Percentiles rank a stretch among this genome's conserved stretches.
phyloP scores from a whole-genome alignment of 2,329 filamentous ascomycete species.

The Fusarium chuoi region DNA sequence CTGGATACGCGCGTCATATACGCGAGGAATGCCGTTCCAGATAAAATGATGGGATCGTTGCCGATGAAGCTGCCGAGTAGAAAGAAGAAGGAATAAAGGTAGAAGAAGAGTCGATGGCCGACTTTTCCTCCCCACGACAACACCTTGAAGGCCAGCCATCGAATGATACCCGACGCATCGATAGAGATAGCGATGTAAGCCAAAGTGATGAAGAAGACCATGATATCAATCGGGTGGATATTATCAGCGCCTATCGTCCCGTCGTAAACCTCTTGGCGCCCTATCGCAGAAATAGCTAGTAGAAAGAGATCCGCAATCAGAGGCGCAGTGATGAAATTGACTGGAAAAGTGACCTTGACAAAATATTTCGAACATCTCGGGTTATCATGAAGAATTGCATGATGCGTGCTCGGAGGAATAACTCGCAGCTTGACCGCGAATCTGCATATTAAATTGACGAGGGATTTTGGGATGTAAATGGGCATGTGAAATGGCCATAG shows the following conservation, averaged over 20 bases:
- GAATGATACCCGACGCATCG: conserved; percentile 78
- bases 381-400: conserved; percentile 35
- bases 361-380: conserved; percentile 50
- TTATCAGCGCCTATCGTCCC: conserved; percentile 73
- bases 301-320: conserved; percentile 77
- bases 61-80: conserved; percentile 73
- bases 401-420: conserved; percentile 55
- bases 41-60: conserved; percentile 80
- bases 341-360: conserved; percentile 66
- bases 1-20: conserved; percentile 81
- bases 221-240: conserved; percentile 77
- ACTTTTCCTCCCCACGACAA: conserved; percentile 73
- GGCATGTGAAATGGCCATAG: conserved; percentile 76
- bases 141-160: conserved; percentile 76
- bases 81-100: conserved; percentile 79
- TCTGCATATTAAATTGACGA: conserved; percentile 59
- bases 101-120: conserved; percentile 77
- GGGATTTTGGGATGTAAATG: conserved; percentile 64
- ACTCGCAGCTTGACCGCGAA: conserved; percentile 56
- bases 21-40: conserved; percentile 77
- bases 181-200: conserved; percentile 83
- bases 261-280: conserved; percentile 72
- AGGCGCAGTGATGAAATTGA: conserved; percentile 78
- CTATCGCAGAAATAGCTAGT: conserved; percentile 75
- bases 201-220: conserved; percentile 78